Conservation (phyloP, 2,329 filamentous ascomycete species). For the Calonectria fujianensis region DNA sequence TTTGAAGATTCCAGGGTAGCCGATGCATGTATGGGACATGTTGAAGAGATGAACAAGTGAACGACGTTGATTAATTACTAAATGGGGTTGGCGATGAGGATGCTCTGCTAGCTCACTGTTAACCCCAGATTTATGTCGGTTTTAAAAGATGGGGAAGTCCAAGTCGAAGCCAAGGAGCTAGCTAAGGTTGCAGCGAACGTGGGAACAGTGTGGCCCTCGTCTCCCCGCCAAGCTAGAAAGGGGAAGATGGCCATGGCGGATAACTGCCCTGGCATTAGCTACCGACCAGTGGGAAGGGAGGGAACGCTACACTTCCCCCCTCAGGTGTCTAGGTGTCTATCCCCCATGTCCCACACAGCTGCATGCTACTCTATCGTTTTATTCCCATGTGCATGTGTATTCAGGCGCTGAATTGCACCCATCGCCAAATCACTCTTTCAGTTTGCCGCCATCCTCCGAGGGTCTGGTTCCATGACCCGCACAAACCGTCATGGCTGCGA, state of each 20-base stretch:
- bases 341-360: not conserved
- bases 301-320: not conserved
- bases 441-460: not conserved
- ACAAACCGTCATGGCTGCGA: constrained; percentile 51
- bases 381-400: constrained; percentile 6
- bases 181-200: constrained; percentile 25
- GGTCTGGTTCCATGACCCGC: constrained; percentile 52
- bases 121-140: constrained; percentile 28
- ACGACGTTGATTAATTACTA: not conserved
- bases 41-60: not conserved
- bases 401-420: not conserved
- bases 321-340: not conserved
- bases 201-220: constrained; percentile 16
- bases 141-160: constrained; percentile 4
- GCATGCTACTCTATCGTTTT: constrained; percentile 1
- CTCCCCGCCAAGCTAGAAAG: constrained; percentile 31
- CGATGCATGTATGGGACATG: not conserved
- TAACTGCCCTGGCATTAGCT: constrained; percentile 14
- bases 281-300: constrained; percentile 20
- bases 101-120: constrained; percentile 9
- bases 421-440: not conserved
- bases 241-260: constrained; percentile 11
- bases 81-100: not conserved
- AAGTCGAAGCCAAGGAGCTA: constrained; percentile 15
- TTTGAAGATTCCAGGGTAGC: not conserved